Evolutionary conservation across 2,329 filamentous ascomycete genomes (phyloP).

Genomic region (Epichloe glyceriae): DNA sequence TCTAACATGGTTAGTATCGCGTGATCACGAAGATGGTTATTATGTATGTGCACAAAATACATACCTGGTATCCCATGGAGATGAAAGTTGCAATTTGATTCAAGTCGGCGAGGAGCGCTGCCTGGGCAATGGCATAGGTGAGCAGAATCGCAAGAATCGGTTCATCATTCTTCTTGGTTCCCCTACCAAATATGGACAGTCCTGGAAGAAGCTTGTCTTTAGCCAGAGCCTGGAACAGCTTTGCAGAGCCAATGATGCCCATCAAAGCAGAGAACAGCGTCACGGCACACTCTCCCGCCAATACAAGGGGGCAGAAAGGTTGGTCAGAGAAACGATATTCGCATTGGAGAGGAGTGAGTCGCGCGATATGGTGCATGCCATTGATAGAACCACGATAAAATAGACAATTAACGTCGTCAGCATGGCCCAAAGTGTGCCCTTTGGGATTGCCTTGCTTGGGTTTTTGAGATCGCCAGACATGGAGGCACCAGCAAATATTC

Average conservation of each 20-base stretch:
- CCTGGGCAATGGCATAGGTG: slow-evolving; percentile 62
- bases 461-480: slow-evolving; percentile 82
- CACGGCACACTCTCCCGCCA: slow-evolving; percentile 72
- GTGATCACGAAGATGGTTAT: too few species aligned
- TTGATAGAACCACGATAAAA: slow-evolving; percentile 60
- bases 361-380: slow-evolving; percentile 65
- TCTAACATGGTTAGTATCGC: slow-evolving; percentile 26
- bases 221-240: slow-evolving; percentile 71
- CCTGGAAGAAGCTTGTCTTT: slow-evolving; percentile 69
- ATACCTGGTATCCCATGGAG: slow-evolving; percentile 72
- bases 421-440: slow-evolving; percentile 70
- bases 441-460: slow-evolving; percentile 73
- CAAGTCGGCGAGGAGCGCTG: slow-evolving; percentile 70
- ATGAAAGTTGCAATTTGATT: slow-evolving; percentile 84
- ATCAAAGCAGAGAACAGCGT: slow-evolving; percentile 78
- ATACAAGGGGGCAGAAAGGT: slow-evolving; percentile 60
- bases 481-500: slow-evolving; percentile 60
- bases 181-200: slow-evolving; percentile 59
- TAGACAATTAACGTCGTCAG: slow-evolving; percentile 66
- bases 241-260: slow-evolving; percentile 75
- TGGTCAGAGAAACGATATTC: slow-evolving; percentile 74
- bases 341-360: slow-evolving; percentile 60
- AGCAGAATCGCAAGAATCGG: slow-evolving; percentile 64
- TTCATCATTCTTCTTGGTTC: slow-evolving; percentile 58
- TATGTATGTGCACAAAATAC: slow-evolving; percentile 6